Conservation (phyloP, 768 basidiomycete genomes). For the Lactifluus piperatus region DNA sequence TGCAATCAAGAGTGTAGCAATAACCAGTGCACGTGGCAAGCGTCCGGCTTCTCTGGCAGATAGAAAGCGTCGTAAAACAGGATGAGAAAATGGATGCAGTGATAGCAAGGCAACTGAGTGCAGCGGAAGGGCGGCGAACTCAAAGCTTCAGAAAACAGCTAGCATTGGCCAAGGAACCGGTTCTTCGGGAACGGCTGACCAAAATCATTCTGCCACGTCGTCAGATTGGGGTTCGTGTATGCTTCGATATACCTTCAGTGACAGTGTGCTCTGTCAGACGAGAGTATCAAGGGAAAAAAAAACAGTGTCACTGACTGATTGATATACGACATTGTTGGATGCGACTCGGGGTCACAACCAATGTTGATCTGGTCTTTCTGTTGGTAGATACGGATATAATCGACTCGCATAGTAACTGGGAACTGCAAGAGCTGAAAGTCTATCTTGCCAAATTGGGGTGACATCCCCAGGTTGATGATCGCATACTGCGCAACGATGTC, state of each 20-base stretch:
- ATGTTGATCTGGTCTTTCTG: constrained; percentile 38
- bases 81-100: not conserved
- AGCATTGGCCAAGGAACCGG: constrained; percentile 36
- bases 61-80: not conserved
- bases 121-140: not conserved
- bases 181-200: constrained; percentile 44
- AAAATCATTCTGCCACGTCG: constrained; percentile 40
- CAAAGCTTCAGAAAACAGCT: not conserved
- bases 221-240: constrained; percentile 58
- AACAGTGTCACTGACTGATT: constrained; percentile 37
- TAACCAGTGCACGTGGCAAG: not conserved
- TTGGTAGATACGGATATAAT: constrained; percentile 79
- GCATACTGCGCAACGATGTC: constrained; percentile 33
- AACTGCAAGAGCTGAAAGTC: constrained; percentile 46
- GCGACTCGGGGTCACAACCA: constrained; percentile 61
- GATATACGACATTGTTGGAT: constrained; percentile 75
- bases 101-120: not conserved
- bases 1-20: not conserved
- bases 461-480: constrained; percentile 52
- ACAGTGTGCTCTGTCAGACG: not conserved
- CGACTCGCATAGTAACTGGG: constrained; percentile 57
- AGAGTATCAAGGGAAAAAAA: not conserved
- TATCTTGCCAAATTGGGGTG: constrained; percentile 48
- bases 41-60: not conserved
- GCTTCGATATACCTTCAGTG: constrained; percentile 48